phyloP scores from a whole-genome alignment of 352 stramenopile genomes.

The Pythium periplocum region DNA sequence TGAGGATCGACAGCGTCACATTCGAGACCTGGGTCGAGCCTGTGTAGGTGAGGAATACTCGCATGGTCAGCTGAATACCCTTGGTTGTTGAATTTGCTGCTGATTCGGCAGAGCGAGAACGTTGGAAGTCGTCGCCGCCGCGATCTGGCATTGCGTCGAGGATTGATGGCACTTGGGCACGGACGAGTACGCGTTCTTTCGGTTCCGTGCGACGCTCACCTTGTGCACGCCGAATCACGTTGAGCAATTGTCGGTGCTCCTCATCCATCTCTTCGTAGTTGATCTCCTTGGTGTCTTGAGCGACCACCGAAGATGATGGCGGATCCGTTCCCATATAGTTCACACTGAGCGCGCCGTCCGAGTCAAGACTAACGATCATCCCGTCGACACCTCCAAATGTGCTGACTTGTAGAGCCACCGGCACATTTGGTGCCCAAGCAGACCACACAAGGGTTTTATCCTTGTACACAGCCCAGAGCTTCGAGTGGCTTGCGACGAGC shows the following conservation, averaged over 20 bases:
- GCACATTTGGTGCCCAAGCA: slow-evolving; percentile 43
- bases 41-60: slow-evolving; percentile 83
- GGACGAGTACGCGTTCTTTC: slow-evolving; percentile 73
- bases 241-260: slow-evolving; percentile 82
- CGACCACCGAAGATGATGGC: slow-evolving; percentile 65
- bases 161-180: slow-evolving; percentile 59
- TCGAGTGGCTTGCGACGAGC: slow-evolving; percentile 66
- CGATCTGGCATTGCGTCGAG: slow-evolving; percentile 48
- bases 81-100: slow-evolving; percentile 4
- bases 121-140: slow-evolving; percentile 33
- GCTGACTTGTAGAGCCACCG: slow-evolving; percentile 57
- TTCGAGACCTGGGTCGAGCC: slow-evolving; percentile 57
- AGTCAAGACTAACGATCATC: slow-evolving; percentile 79
- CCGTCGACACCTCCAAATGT: slow-evolving; percentile 70
- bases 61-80: slow-evolving; percentile 60
- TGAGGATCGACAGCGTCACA: slow-evolving; percentile 67
- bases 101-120: slow-evolving; percentile 10
- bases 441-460: slow-evolving; percentile 81
- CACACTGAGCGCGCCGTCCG: slow-evolving; percentile 64
- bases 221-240: slow-evolving; percentile 80
- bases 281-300: slow-evolving; percentile 70
- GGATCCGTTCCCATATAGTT: slow-evolving; percentile 90
- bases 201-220: slow-evolving; percentile 56
- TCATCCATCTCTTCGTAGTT: slow-evolving; percentile 91
- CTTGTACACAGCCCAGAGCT: slow-evolving; percentile 75